These are phyloP conservation scores for Wickerhamiella parazyma DNA, from an alignment of 805 yeast species.

Conservation along the genomic window DNA sequence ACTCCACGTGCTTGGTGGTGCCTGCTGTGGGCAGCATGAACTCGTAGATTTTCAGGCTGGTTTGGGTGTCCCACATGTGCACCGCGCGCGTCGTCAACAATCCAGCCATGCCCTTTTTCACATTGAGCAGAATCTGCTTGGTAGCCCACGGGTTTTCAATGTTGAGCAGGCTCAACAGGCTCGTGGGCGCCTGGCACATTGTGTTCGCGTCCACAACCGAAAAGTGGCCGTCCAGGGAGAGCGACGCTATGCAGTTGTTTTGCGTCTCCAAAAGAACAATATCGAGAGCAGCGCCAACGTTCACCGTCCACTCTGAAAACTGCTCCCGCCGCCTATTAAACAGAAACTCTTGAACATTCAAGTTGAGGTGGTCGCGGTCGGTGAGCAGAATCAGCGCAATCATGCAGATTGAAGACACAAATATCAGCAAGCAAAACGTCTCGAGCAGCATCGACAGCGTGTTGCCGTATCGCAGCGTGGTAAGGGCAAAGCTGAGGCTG, in stretches of 20 bases:
- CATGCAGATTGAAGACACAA: slow-evolving; percentile 7
- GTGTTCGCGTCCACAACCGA: slow-evolving; percentile 1
- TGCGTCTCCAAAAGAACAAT: slow-evolving; percentile 3
- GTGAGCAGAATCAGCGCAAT: background rate
- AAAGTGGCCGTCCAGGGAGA: slow-evolving; percentile 4
- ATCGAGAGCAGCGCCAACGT: slow-evolving; percentile 5
- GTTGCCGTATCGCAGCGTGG: slow-evolving; percentile 10
- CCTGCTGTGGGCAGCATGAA: background rate
- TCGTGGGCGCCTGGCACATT: background rate
- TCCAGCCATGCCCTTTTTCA: background rate
- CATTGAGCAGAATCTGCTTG: slow-evolving; percentile 1
- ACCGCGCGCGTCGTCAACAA: background rate
- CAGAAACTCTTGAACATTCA: background rate
- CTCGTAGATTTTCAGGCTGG: slow-evolving; percentile 4
- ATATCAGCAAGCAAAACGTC: slow-evolving; percentile 6
- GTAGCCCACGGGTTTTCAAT: slow-evolving; percentile 3
- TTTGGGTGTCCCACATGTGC: slow-evolving; percentile 4
- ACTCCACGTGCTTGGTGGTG: background rate
- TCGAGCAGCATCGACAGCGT: slow-evolving; percentile 7
- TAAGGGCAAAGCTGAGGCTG: slow-evolving; percentile 1
- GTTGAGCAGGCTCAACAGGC: background rate
- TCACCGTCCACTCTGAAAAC: slow-evolving; percentile 2
- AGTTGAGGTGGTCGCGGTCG: slow-evolving; percentile 1
- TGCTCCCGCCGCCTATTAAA: slow-evolving; percentile 1
- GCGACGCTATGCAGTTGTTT: background rate